These are phyloP conservation scores for Harringtonia aguacate DNA, from an alignment of 2,329 filamentous ascomycete species.

Conservation along the genomic window DNA sequence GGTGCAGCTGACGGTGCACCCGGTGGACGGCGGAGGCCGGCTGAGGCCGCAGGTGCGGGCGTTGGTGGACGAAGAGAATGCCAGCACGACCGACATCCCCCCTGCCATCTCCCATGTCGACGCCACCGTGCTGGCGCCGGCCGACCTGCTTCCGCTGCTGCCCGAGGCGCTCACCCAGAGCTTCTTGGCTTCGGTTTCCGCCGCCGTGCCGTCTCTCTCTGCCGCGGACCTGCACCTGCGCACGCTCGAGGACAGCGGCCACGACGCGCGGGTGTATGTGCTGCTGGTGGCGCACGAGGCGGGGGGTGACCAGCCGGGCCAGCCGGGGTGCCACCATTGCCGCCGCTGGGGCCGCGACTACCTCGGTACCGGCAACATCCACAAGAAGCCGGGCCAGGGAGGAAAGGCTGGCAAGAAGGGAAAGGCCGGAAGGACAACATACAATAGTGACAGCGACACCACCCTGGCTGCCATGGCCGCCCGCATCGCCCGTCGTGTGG, in stretches of 20 bases:
- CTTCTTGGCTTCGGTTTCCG: neutral
- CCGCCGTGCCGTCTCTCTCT: neutral
- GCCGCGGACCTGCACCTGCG: conserved; percentile 27
- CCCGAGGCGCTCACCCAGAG: conserved; percentile 26
- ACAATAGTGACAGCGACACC: neutral
- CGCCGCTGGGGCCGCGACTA: conserved; percentile 35
- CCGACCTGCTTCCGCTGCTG: conserved; percentile 29
- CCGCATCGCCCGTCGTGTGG: conserved; percentile 22
- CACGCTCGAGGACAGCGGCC: conserved; percentile 37
- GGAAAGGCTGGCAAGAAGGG: conserved; percentile 8
- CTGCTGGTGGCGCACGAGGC: conserved; percentile 44
- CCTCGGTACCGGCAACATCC: conserved; percentile 7
- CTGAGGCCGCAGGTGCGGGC: conserved; percentile 1
- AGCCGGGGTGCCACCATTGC: neutral
- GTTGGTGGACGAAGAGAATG: neutral
- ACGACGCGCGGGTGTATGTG: conserved; percentile 41
- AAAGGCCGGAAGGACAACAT: conserved; percentile 2
- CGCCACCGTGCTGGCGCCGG: conserved; percentile 39
- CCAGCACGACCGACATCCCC: no score
- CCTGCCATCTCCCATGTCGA: conserved; percentile 32
- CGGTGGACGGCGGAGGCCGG: conserved; percentile 17
- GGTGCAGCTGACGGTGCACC: conserved; percentile 33
- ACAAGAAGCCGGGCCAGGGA: neutral
- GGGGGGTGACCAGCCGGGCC: conserved; percentile 2
- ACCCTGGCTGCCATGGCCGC: conserved; percentile 17